Evolutionary conservation across 2,329 filamentous ascomycete genomes (phyloP).

Genomic region (Pyrenochaeta sp.): DNA sequence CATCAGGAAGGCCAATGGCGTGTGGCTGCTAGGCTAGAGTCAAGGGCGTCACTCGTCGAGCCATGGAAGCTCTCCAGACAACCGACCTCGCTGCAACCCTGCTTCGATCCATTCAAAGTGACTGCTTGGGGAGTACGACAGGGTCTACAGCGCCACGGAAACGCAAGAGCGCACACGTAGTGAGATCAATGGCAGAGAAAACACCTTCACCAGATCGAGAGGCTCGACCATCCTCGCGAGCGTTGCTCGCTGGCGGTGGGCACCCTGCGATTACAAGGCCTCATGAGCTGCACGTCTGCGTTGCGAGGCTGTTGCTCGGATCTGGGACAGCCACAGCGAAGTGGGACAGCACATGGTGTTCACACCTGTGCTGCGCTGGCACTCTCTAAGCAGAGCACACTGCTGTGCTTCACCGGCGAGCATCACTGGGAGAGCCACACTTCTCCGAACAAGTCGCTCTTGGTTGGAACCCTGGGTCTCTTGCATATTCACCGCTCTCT

Average conservation of each 20-base stretch:
- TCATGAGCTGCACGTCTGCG: slow-evolving; percentile 20
- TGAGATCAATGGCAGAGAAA: slow-evolving; percentile 1
- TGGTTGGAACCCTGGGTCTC: background rate
- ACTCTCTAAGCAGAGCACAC: slow-evolving; percentile 18
- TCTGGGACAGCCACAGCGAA: slow-evolving; percentile 19
- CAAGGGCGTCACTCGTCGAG: slow-evolving; percentile 10
- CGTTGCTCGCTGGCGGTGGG: slow-evolving; percentile 16
- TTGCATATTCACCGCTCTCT: slow-evolving; percentile 35
- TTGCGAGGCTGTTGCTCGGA: slow-evolving; percentile 23
- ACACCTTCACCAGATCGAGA: slow-evolving; percentile 18
- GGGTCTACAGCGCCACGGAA: slow-evolving; percentile 1
- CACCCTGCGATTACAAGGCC: slow-evolving; percentile 30
- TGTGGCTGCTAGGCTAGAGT: slow-evolving; percentile 5
- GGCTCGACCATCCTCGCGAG: slow-evolving; percentile 23
- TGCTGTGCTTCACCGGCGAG: too few relatives aligned
- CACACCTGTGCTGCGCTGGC: slow-evolving; percentile 37
- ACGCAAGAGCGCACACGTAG: slow-evolving; percentile 9
- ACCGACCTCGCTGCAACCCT: slow-evolving; percentile 2
- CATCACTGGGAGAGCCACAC: background rate
- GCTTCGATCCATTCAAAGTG: slow-evolving; percentile 1
- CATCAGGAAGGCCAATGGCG: background rate
- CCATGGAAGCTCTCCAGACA: slow-evolving; percentile 5
- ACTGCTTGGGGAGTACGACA: slow-evolving; percentile 6
- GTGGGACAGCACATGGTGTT: slow-evolving; percentile 23
- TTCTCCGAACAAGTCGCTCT: slow-evolving; percentile 2